Base-by-base conservation (phyloP, 2,329 filamentous ascomycete species). In the Metarhizium guizhouense region DNA sequence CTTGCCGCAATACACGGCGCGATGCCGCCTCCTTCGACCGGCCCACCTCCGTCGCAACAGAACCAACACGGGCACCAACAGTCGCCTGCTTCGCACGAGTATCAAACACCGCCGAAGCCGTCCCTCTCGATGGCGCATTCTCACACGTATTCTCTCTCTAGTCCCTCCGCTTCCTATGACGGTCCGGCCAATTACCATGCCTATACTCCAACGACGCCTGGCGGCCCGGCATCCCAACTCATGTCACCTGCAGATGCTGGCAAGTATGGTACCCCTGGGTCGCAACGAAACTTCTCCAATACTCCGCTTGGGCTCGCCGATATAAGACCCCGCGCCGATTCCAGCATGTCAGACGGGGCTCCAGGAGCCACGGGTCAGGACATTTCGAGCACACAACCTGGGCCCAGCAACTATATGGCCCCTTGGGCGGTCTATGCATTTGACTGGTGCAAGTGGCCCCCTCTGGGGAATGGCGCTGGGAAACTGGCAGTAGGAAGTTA, bases 391-490 rank as follows among this genome's bases (percentile, higher is more conserved):
- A 69, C 83, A 59, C 76, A 83, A 71, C 70, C 86, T 68, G 71
- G 88, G 68, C 95, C 93, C 60, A 95, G 90, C 77, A 96, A 93
- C 69, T 96, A 96, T 68, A 75, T 95, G 60, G 91, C 93, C 4
- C 92, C 93, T 0, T 99, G 94, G 90, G 87, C 91, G 14, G 86
- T 95, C 55, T 99, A 97, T 70, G 93, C 94, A 13, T 93, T 95
- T 65, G 94, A 99, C 74, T 99, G 94, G 94, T 99, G 94, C 76
- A 99, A 99, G 73, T 99, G 94, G 93, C 84, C 88, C 16, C 85
- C 93, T 2, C 84, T 90, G 65, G 85, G 73, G 64, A 85, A 85
- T 62, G 86, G 89, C 59, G 90, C 90, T 3, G 94, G 94, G 43
- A 97, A 97, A 72, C 82, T 99, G 63, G 94, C 94, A 13, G 80